These are phyloP conservation scores for Dimargaris verticillata DNA, from an alignment of 192 early-diverging fungal genomes.

Conservation along the genomic window DNA sequence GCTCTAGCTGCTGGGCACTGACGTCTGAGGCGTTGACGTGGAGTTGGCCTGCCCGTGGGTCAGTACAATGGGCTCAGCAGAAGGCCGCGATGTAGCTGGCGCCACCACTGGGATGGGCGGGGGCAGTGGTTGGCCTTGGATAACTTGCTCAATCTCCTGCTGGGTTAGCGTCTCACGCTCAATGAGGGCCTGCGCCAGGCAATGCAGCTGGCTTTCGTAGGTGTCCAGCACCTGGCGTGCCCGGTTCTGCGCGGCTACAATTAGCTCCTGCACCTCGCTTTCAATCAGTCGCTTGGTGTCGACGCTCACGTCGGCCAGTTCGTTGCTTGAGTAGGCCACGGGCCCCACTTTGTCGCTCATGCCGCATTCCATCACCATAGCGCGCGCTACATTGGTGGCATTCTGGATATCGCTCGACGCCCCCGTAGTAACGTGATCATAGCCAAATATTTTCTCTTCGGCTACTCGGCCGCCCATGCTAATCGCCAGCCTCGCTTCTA, in stretches of 20 bases:
- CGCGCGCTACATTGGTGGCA: slow-evolving; percentile 74
- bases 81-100: too few species aligned
- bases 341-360: slow-evolving; percentile 92
- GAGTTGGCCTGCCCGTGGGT: too few species aligned
- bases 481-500: slow-evolving; percentile 79
- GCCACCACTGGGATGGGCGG: neutral
- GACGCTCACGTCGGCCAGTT: slow-evolving; percentile 47
- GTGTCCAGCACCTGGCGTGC: slow-evolving; percentile 53
- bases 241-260: slow-evolving; percentile 52
- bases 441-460: slow-evolving; percentile 91
- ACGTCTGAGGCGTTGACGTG: too few species aligned
- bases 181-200: slow-evolving; percentile 79
- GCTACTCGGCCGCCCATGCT: slow-evolving; percentile 97
- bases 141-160: slow-evolving; percentile 67
- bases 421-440: slow-evolving; percentile 86
- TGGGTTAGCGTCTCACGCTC: slow-evolving; percentile 85
- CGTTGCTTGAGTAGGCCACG: slow-evolving; percentile 59
- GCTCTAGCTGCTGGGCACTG: too few species aligned
- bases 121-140: slow-evolving; percentile 47
- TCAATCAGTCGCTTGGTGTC: slow-evolving; percentile 74
- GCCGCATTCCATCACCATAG: slow-evolving; percentile 82
- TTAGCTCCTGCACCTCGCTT: slow-evolving; percentile 58
- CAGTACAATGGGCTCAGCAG: too few species aligned
- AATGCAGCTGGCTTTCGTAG: slow-evolving; percentile 76
- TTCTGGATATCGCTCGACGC: slow-evolving; percentile 80